Base-by-base conservation (phyloP, 2,329 filamentous ascomycete genomes). In the Didymella pinodella region DNA sequence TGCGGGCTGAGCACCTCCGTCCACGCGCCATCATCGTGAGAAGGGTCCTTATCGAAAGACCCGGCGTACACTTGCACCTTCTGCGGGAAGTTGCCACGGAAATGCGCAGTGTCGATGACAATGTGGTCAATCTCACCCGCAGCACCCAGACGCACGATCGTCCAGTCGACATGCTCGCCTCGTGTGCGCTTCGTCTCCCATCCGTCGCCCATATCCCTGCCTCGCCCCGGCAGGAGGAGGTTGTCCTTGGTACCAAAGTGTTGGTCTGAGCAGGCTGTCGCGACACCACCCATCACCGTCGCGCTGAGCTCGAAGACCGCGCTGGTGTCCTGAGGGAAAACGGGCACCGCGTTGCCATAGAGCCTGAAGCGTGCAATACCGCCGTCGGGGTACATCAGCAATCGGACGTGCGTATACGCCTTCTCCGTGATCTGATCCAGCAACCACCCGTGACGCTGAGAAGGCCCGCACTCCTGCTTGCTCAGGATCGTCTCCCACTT, bases 341-440 rank as follows among this genome's bases (percentile, higher is more conserved):
- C 88, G 4, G 91, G 90, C 1, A 92, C 85, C 1, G 90, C 91
- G 61, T 87, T 84, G 6, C 91, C 91, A 71, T 90, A 93, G 1
- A 94, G 84, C 22, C 90, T 84, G 79, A 94, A 93, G 50, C 91
- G 82, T 38, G 91, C 90, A 69, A 95, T 94, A 48, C 91, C 91
- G 48, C 91, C 91, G 71, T 95, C 91, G 0, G 91, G 90, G 73
- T 92, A 93, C 91, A 93, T 93, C 75, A 91, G 90, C 54, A 95
- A 81, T 32, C 90, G 82, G 40, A 93, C 89, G 74, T 95, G 91
- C 0, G 91, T 93, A 78, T 90, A 93, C 53, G 87, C 85, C 76
- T 90, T 90, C 32, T 79, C 77, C 0, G 86, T 87, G 20, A 73
- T 59, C 18, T 73, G 71, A 16, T 82, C 78, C 16, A 94, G 81